Conservation (phyloP, 2,329 filamentous ascomycete genomes). For the Talaromyces pinophilus region DNA sequence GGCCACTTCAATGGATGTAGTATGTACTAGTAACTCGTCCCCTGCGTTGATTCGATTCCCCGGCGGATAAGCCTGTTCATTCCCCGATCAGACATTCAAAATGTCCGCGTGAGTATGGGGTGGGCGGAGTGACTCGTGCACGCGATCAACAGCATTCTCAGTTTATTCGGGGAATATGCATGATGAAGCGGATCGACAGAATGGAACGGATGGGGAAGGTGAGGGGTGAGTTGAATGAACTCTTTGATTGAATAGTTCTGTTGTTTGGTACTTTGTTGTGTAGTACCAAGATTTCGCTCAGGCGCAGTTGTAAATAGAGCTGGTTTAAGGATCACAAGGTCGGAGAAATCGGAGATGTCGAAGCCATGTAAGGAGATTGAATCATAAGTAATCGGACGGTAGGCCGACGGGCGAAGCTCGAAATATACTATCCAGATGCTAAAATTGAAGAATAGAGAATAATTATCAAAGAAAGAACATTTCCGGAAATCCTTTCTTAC, state of each 20-base stretch:
- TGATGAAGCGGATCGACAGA: background rate
- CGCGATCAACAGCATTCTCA: slow-evolving; percentile 6
- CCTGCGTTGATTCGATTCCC: background rate
- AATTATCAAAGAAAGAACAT: background rate
- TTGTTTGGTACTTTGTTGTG: background rate
- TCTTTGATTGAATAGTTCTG: background rate
- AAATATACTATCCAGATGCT: background rate
- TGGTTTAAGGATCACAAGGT: background rate
- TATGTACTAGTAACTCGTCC: background rate
- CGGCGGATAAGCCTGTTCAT: background rate
- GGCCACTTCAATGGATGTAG: background rate
- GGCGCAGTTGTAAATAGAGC: background rate
- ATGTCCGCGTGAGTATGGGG: slow-evolving; percentile 11
- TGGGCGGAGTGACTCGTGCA: background rate
- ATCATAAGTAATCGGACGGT: background rate
- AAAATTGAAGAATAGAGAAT: background rate
- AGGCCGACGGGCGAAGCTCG: background rate
- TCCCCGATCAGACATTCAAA: background rate
- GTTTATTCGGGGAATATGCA: background rate
- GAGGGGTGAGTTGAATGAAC: background rate
- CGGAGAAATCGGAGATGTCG: slow-evolving; percentile 1
- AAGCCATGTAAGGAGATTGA: background rate
- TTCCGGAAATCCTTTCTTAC: background rate
- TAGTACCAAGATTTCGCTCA: background rate
- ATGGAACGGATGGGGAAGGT: background rate